Evolutionary conservation across 345 rosid genomes (phyloP).

Genomic region (Ceriops tagal): DNA sequence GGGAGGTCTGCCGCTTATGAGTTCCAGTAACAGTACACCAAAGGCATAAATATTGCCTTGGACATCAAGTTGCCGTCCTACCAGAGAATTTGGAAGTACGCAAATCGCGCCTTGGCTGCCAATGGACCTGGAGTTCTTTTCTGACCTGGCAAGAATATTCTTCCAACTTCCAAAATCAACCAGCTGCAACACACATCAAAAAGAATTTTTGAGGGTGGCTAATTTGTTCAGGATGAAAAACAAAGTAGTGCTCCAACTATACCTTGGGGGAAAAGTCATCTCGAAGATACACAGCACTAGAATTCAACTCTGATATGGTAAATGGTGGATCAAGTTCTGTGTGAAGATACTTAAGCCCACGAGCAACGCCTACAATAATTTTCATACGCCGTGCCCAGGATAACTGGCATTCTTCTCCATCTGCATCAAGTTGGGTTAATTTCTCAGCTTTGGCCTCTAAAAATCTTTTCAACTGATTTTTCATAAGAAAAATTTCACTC

Average conservation of each 20-base stretch:
- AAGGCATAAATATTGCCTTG: conserved; percentile 88
- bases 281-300: conserved; percentile 85
- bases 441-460: conserved; percentile 13
- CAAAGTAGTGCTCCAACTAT: background rate
- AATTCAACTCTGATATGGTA: conserved; percentile 84
- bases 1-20: conserved; percentile 89
- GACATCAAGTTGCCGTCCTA: conserved; percentile 67
- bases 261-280: conserved; percentile 98
- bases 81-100: conserved; percentile 69
- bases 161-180: conserved; percentile 99
- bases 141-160: conserved; percentile 80
- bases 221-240: background rate
- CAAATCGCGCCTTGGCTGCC: conserved; percentile 76
- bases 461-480: conserved; percentile 2
- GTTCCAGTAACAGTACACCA: conserved; percentile 79
- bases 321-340: conserved; percentile 83
- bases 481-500: conserved; percentile 29
- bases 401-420: conserved; percentile 83
- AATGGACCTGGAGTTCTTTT: conserved; percentile 71
- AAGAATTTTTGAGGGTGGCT: background rate
- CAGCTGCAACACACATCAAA: conserved; percentile 45
- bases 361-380: conserved; percentile 73
- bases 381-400: conserved; percentile 94
- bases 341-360: conserved; percentile 89
- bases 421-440: conserved; percentile 36